Conservation (phyloP, 805 yeast species). For the Pichia manshurica region DNA sequence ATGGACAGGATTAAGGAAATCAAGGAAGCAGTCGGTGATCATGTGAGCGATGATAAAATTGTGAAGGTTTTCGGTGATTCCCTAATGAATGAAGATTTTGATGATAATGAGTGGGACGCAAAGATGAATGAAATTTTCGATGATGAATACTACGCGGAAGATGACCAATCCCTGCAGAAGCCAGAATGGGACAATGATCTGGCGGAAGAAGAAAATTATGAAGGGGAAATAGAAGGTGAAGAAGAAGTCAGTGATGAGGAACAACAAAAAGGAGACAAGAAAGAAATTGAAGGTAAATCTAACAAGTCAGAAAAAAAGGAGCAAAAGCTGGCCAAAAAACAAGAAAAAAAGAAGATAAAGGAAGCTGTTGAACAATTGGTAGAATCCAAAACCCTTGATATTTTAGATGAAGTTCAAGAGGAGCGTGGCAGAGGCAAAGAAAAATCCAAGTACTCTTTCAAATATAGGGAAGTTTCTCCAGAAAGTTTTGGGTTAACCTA, state of each 20-base stretch:
- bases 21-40: conserved; percentile 63
- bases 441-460: conserved; percentile 49
- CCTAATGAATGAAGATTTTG: conserved; percentile 81
- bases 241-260: conserved; percentile 35
- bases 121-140: conserved; percentile 80
- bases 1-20: conserved; percentile 63
- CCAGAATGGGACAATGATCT: conserved; percentile 61
- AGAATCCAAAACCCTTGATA: conserved; percentile 60
- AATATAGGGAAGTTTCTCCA: conserved; percentile 92
- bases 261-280: conserved; percentile 17
- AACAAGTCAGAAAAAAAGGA: conserved; percentile 53
- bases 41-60: conserved; percentile 52
- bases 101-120: conserved; percentile 85
- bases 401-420: conserved; percentile 64
- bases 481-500: conserved; percentile 83
- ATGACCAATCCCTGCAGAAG: conserved; percentile 41
- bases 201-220: conserved; percentile 22
- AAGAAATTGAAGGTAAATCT: conserved; percentile 30
- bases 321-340: conserved; percentile 48
- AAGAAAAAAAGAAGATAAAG: conserved; percentile 54
- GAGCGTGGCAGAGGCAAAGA: conserved; percentile 55
- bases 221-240: conserved; percentile 33
- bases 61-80: conserved; percentile 66
- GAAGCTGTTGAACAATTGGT: conserved; percentile 72
- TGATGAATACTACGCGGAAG: conserved; percentile 67